Evolutionary conservation across 768 basidiomycete species (phyloP).

Genomic region (Termitomyces sp.): DNA sequence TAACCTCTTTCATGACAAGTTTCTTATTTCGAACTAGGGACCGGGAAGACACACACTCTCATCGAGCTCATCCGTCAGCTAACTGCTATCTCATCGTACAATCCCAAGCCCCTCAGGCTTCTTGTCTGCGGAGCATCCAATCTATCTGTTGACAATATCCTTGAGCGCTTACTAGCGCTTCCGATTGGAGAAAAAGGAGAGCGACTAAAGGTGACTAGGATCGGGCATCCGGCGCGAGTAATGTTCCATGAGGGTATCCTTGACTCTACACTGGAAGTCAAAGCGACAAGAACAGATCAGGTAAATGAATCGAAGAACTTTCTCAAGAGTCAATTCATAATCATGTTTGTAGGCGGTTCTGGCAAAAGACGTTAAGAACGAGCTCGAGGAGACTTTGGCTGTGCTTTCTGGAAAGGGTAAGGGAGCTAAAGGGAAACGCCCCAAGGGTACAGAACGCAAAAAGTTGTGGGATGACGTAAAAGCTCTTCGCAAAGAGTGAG

Average conservation of each 20-base stretch:
- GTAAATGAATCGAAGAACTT: conserved; percentile 22
- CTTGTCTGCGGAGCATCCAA: conserved; percentile 94
- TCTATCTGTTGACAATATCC: conserved; percentile 92
- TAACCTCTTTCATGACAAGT: not conserved
- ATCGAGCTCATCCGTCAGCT: conserved; percentile 92
- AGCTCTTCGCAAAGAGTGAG: conserved; percentile 87
- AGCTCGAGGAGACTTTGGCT: conserved; percentile 68
- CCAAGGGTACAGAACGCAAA: conserved; percentile 69
- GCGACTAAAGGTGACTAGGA: conserved; percentile 69
- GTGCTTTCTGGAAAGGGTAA: conserved; percentile 71
- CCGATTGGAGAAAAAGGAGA: conserved; percentile 46
- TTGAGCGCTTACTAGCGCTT: conserved; percentile 75
- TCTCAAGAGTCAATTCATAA: not conserved
- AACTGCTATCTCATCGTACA: conserved; percentile 41
- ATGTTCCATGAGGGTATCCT: conserved; percentile 67
- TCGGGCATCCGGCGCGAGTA: conserved; percentile 95
- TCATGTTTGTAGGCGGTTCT: conserved; percentile 57
- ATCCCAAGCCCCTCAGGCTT: conserved; percentile 55
- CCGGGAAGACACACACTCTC: conserved; percentile 94
- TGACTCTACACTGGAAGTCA: conserved; percentile 68
- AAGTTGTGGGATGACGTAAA: conserved; percentile 87
- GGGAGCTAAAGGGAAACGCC: conserved; percentile 67
- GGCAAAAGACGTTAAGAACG: conserved; percentile 85
- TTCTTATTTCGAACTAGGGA: conserved; percentile 41
- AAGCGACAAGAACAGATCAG: conserved; percentile 73